Conservation (phyloP, 2,329 filamentous ascomycete genomes). For the Dactylellina drechsleri region DNA sequence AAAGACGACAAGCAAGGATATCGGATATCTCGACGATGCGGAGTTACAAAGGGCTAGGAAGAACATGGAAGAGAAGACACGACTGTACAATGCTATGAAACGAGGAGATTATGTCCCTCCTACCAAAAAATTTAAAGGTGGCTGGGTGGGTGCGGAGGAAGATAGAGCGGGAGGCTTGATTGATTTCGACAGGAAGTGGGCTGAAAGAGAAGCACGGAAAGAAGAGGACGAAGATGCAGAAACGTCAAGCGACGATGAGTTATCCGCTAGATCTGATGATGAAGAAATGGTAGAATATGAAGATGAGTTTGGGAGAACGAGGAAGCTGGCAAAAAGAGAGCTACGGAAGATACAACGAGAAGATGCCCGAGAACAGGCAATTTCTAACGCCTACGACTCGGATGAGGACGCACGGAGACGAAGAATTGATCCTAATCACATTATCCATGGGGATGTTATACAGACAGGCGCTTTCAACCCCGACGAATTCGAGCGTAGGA, state of each 20-base stretch:
- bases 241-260: constrained; percentile 60
- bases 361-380: constrained; percentile 30
- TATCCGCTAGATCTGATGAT: constrained; percentile 61
- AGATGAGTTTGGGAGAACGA: constrained; percentile 90
- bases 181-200: constrained; percentile 97
- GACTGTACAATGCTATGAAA: constrained; percentile 88
- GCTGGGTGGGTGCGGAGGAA: constrained; percentile 64
- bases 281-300: constrained; percentile 82
- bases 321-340: constrained; percentile 75
- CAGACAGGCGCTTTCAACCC: constrained; percentile 85
- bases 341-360: constrained; percentile 68
- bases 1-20: constrained; percentile 67
- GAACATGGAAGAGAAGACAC: constrained; percentile 89
- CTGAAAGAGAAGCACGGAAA: constrained; percentile 69
- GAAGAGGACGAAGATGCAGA: constrained; percentile 47
- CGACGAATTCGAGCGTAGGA: constrained; percentile 67
- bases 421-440: constrained; percentile 64
- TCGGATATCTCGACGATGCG: constrained; percentile 70
- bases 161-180: constrained; percentile 76
- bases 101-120: constrained; percentile 79
- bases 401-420: constrained; percentile 54
- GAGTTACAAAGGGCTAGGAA: constrained; percentile 74
- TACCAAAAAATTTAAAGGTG: constrained; percentile 37
- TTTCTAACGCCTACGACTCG: constrained; percentile 45
- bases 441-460: constrained; percentile 87